phyloP scores from a whole-genome alignment of 495 filamentous ascomycete genomes.

The Podospora pseudopauciseta region DNA sequence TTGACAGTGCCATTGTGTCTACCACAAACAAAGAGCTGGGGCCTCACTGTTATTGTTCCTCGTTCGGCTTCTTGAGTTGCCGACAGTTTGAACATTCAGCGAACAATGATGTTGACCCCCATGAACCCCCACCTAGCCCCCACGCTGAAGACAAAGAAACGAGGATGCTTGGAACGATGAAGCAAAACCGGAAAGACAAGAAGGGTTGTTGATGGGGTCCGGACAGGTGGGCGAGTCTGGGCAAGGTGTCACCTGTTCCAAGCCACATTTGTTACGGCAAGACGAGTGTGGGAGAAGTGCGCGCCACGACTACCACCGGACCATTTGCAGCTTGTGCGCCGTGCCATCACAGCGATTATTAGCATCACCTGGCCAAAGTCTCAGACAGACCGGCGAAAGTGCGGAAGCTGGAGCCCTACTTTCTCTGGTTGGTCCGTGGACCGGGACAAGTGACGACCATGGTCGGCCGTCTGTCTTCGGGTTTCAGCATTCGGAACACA shows the following conservation, averaged over 20 bases:
- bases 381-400: neutral
- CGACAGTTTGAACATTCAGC: neutral
- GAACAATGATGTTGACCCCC: neutral
- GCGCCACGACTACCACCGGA: neutral
- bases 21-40: neutral
- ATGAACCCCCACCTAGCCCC: neutral
- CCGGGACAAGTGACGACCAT: neutral
- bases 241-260: neutral
- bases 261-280: neutral
- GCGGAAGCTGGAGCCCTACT: neutral
- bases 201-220: too few species aligned
- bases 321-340: neutral
- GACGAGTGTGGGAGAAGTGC: neutral
- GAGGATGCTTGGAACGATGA: neutral
- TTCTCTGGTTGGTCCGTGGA: neutral
- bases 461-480: neutral
- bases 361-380: slow-evolving; percentile 1
- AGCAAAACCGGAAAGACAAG: neutral
- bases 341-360: neutral
- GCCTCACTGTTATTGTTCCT: neutral
- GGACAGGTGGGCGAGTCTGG: neutral
- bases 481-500: neutral
- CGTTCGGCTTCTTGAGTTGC: neutral
- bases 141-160: neutral
- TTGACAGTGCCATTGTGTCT: neutral